These are phyloP conservation scores for Suhomyces kunorum DNA, from an alignment of 1,139 yeast genomes.

Conservation along the genomic window DNA sequence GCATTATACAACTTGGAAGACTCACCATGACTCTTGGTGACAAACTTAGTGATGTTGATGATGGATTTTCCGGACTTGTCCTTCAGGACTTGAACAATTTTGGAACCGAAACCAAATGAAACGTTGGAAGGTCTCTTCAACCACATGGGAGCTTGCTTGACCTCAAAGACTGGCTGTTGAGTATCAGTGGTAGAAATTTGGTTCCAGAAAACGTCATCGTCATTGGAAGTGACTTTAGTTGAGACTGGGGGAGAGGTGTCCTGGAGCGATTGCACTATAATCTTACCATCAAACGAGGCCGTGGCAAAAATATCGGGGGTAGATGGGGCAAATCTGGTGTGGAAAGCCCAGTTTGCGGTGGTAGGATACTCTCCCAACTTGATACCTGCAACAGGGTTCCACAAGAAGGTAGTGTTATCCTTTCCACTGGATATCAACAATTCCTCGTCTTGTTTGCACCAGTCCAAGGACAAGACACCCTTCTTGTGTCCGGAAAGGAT, in stretches of 20 bases:
- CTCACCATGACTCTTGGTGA: conserved; percentile 41
- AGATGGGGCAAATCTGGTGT: conserved; percentile 80
- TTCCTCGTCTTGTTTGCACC: conserved; percentile 85
- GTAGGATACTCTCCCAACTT: conserved; percentile 87
- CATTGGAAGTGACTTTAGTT: conserved; percentile 49
- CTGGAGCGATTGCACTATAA: conserved; percentile 82
- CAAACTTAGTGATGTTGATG: conserved; percentile 54
- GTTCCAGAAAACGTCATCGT: conserved; percentile 80
- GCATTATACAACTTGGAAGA: conserved; percentile 58
- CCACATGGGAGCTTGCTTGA: conserved; percentile 89
- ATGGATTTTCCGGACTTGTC: conserved; percentile 43
- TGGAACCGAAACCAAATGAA: conserved; percentile 92
- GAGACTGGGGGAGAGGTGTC: conserved; percentile 61
- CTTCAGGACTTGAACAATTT: conserved; percentile 61
- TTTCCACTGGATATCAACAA: conserved; percentile 86
- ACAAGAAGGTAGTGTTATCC: conserved; percentile 81
- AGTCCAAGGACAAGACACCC: conserved; percentile 87
- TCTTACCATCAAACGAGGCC: conserved; percentile 89
- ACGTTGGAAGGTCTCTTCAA: conserved; percentile 73
- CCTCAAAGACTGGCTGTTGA: conserved; percentile 67
- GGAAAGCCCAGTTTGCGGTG: conserved; percentile 91
- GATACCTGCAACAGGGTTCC: conserved; percentile 81
- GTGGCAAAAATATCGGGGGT: conserved; percentile 92
- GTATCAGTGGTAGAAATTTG: conserved; percentile 71
- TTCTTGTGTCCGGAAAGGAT: conserved; percentile 78